A percentile compares a stretch with the other conserved stretches of the same genome.
Evolutionary conservation across 2,329 filamentous ascomycete genomes (phyloP).

Genomic region (Clonostachys solani): DNA sequence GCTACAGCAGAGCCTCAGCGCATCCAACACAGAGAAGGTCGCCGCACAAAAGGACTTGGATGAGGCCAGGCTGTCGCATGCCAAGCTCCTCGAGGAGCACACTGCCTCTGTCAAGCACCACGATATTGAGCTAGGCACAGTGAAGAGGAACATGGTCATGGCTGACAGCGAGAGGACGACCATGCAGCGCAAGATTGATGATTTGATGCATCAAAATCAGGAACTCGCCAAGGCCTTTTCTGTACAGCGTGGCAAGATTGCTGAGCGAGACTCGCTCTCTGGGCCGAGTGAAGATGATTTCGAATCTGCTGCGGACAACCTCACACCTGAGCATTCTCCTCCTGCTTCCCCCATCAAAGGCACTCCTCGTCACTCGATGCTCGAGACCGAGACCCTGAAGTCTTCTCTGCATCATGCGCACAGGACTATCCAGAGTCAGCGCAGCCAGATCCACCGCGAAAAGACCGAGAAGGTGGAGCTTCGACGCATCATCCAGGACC

Average conservation of each 20-base stretch:
- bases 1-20: slow-evolving; percentile 67
- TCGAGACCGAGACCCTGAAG: slow-evolving; percentile 95
- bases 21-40: slow-evolving; percentile 71
- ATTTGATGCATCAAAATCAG: slow-evolving; percentile 83
- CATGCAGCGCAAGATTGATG: slow-evolving; percentile 81
- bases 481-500: slow-evolving; percentile 90
- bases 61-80: slow-evolving; percentile 75
- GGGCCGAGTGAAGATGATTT: slow-evolving; percentile 59
- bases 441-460: slow-evolving; percentile 91
- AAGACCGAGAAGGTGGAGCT: slow-evolving; percentile 98
- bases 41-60: slow-evolving; percentile 81
- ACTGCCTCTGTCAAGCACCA: slow-evolving; percentile 73
- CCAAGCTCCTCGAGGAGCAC: slow-evolving; percentile 80
- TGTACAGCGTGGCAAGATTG: slow-evolving; percentile 61
- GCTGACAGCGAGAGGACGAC: slow-evolving; percentile 75
- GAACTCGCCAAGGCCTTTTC: slow-evolving; percentile 84
- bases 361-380: slow-evolving; percentile 81
- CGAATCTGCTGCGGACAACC: slow-evolving; percentile 61
- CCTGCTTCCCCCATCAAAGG: slow-evolving; percentile 87
- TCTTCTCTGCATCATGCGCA: slow-evolving; percentile 93
- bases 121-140: slow-evolving; percentile 80
- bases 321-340: slow-evolving; percentile 85
- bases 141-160: slow-evolving; percentile 74
- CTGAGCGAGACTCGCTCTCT: slow-evolving; percentile 59
- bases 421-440: slow-evolving; percentile 92